Conservation (phyloP, 1,284 basidiomycete species). For the Ustanciosporium gigantosporum region DNA sequence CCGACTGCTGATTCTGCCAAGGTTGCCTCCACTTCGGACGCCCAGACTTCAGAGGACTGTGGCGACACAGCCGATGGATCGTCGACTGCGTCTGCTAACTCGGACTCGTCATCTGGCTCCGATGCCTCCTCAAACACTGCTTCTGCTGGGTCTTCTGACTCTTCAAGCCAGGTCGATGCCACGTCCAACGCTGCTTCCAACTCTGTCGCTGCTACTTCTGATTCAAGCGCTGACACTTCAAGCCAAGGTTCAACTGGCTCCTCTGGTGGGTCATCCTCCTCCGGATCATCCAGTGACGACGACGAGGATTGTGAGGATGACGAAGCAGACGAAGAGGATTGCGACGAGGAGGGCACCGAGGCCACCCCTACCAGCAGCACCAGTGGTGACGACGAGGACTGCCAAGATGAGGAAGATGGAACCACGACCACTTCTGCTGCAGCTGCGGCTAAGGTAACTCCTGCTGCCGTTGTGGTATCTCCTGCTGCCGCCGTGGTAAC, state of each 20-base stretch:
- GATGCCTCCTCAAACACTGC: conserved; percentile 1
- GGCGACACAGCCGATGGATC: background rate
- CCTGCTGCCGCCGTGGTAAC: background rate
- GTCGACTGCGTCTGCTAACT: background rate
- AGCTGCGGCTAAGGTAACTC: conserved; percentile 1
- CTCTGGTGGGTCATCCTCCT: conserved; percentile 10
- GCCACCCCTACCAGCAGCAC: background rate
- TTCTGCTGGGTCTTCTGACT: too few relatives aligned
- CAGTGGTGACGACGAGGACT: conserved; percentile 8
- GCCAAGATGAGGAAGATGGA: conserved; percentile 8
- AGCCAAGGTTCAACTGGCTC: conserved; percentile 5
- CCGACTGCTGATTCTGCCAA: conserved; percentile 2
- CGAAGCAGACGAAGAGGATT: conserved; percentile 11
- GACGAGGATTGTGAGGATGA: conserved; percentile 28
- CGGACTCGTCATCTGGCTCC: background rate
- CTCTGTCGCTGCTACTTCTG: background rate
- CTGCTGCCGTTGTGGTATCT: background rate
- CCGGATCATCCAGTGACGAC: conserved; percentile 9
- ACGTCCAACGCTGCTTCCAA: background rate
- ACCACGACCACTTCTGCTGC: conserved; percentile 4
- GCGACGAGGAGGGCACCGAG: conserved; percentile 3
- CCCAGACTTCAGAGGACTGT: background rate
- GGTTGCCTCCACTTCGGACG: background rate
- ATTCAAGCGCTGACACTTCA: conserved; percentile 3
- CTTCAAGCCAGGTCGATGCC: background rate